These are phyloP conservation scores for Plantago lanceolata DNA, from an alignment of 305 asterid genomes.

Conservation along the genomic window DNA sequence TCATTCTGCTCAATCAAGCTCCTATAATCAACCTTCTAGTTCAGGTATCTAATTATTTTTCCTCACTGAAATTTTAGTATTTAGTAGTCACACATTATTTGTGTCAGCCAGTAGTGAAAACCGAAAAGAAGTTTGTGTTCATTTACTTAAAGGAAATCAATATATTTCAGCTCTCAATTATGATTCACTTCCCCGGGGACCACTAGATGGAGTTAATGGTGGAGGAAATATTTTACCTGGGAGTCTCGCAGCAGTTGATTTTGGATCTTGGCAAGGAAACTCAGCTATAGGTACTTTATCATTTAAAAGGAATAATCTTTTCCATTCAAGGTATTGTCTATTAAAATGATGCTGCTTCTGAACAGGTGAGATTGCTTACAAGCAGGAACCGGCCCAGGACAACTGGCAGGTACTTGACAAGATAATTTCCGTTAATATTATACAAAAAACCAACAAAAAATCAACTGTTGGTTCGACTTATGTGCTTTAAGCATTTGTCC, in stretches of 20 bases:
- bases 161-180: slow-evolving; percentile 34
- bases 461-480: not conserved
- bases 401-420: slow-evolving; percentile 49
- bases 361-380: slow-evolving; percentile 57
- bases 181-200: slow-evolving; percentile 34
- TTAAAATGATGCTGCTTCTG: slow-evolving; percentile 24
- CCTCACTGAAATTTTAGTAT: slow-evolving; percentile 13
- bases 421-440: slow-evolving; percentile 8
- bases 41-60: slow-evolving; percentile 43
- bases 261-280: slow-evolving; percentile 48
- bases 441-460: too few species aligned
- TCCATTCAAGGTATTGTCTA: slow-evolving; percentile 11
- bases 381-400: slow-evolving; percentile 42
- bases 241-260: slow-evolving; percentile 36
- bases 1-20: slow-evolving; percentile 45
- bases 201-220: slow-evolving; percentile 29
- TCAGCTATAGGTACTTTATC: slow-evolving; percentile 43
- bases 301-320: slow-evolving; percentile 16
- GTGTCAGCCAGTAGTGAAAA: slow-evolving; percentile 13
- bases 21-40: slow-evolving; percentile 40
- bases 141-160: slow-evolving; percentile 36
- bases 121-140: slow-evolving; percentile 1
- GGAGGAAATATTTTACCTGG: slow-evolving; percentile 37
- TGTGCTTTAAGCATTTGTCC: slow-evolving; percentile 4
- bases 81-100: slow-evolving; percentile 12